These are phyloP conservation scores for Venturia carpophila DNA, from an alignment of 2,329 filamentous ascomycete genomes.

Conservation along the genomic window DNA sequence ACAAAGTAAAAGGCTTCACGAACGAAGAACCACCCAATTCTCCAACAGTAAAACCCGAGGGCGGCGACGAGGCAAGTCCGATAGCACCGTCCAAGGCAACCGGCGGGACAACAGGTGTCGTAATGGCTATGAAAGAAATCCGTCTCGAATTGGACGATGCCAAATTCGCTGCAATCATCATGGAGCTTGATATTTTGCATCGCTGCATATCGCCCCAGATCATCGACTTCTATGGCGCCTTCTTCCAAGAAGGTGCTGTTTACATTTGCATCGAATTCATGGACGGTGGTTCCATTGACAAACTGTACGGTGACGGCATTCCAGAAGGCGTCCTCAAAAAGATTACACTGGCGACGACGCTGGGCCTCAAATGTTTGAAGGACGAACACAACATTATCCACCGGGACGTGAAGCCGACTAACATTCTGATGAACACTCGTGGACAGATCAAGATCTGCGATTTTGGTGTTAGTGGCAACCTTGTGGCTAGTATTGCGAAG, in stretches of 20 bases:
- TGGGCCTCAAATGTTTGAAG: conserved; percentile 87
- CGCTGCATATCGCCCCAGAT: conserved; percentile 93
- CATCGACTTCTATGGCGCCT: conserved; percentile 97
- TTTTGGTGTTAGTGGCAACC: conserved; percentile 92
- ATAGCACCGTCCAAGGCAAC: conserved; percentile 26
- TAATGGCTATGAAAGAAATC: conserved; percentile 99
- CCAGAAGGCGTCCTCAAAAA: conserved; percentile 83
- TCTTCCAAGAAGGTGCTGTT: conserved; percentile 97
- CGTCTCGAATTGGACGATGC: conserved; percentile 90
- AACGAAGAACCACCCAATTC: conserved; percentile 26
- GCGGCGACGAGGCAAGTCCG: conserved; percentile 19
- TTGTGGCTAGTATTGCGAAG: conserved; percentile 95
- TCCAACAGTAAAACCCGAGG: conserved; percentile 17
- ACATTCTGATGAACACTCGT: conserved; percentile 82
- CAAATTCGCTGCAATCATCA: conserved; percentile 94
- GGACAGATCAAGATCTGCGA: conserved; percentile 98
- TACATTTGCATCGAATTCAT: conserved; percentile 98
- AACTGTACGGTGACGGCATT: conserved; percentile 83
- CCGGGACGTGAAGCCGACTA: conserved; percentile 97
- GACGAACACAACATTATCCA: conserved; percentile 99
- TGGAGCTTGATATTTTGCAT: conserved; percentile 93
- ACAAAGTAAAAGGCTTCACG: conserved; percentile 33
- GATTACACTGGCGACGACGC: conserved; percentile 80
- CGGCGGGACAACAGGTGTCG: conserved; percentile 55
- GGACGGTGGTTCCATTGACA: conserved; percentile 97